These are phyloP conservation scores for Oropetium thomaeum DNA, from an alignment of 176 grass and related monocot species.

Conservation along the genomic window DNA sequence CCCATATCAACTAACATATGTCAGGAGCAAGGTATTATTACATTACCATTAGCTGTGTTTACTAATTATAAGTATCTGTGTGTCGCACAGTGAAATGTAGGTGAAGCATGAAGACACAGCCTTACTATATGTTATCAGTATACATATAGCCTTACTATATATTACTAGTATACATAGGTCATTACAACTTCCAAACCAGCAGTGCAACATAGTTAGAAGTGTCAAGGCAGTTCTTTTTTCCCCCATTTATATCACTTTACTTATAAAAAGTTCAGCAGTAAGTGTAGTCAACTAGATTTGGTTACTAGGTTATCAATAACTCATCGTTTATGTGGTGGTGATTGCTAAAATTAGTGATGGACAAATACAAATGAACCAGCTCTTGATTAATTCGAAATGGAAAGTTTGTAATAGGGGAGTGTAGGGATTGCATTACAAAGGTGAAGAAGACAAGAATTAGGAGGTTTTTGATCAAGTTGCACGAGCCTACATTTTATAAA, in stretches of 20 bases:
- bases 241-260: neutral
- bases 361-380: neutral
- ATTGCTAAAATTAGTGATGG: neutral
- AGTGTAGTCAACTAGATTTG: neutral
- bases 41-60: neutral
- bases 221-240: no score
- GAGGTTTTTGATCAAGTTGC: no score
- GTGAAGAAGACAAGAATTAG: neutral
- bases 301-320: no score
- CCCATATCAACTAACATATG: neutral
- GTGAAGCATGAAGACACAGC: neutral
- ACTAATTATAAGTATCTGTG: neutral
- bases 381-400: neutral
- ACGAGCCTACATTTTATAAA: neutral
- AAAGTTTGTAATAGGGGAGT: neutral
- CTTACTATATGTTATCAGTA: no score
- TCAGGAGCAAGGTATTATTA: neutral
- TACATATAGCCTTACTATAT: constrained; percentile 1
- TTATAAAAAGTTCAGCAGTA: neutral
- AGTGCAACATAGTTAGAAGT: no score
- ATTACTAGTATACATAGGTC: neutral
- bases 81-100: neutral
- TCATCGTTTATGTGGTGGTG: neutral
- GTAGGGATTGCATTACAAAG: neutral
- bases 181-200: no score